A percentile compares a stretch with the other conserved stretches of the same genome.
Evolutionary conservation across 257 asterid genomes (phyloP).

Genomic region (Osmanthus fragrans): DNA sequence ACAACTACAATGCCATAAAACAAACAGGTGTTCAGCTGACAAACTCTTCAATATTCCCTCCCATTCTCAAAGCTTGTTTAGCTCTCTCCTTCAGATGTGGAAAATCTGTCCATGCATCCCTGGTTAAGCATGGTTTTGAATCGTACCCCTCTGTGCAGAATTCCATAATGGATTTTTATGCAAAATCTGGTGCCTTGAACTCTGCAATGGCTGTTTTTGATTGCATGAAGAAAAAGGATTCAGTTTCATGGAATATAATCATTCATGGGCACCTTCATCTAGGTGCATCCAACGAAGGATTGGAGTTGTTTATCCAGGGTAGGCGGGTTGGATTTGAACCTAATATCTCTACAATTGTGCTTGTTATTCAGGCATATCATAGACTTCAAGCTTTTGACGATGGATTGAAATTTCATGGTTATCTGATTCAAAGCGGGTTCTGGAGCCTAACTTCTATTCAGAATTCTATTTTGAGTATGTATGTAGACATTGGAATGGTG

Average conservation of each 20-base stretch:
- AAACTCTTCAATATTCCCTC: slow-evolving; percentile 63
- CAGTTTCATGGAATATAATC: slow-evolving; percentile 86
- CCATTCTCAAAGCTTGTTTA: slow-evolving; percentile 63
- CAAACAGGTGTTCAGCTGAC: slow-evolving; percentile 37
- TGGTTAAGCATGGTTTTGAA: slow-evolving; percentile 65
- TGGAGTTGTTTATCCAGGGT: slow-evolving; percentile 52
- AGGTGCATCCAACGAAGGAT: slow-evolving; percentile 47
- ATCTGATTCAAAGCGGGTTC: slow-evolving; percentile 55
- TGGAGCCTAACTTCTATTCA: slow-evolving; percentile 57
- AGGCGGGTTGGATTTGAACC: slow-evolving; percentile 60
- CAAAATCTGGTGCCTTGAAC: slow-evolving; percentile 56
- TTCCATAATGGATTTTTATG: slow-evolving; percentile 71
- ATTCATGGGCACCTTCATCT: slow-evolving; percentile 56
- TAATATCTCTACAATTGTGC: slow-evolving; percentile 75
- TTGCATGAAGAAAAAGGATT: slow-evolving; percentile 50
- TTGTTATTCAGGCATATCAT: slow-evolving; percentile 60
- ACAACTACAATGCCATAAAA: slow-evolving; percentile 41
- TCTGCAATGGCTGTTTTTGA: slow-evolving; percentile 51
- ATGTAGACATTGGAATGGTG: slow-evolving; percentile 52
- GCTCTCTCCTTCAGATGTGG: slow-evolving; percentile 46
- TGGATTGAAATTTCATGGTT: slow-evolving; percentile 59
- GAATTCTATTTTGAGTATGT: slow-evolving; percentile 65
- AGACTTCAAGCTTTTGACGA: slow-evolving; percentile 36
- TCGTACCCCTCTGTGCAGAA: slow-evolving; percentile 59
- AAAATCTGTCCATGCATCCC: slow-evolving; percentile 56